Conservation (phyloP, 208 protist species). For the Leishmania tarentolae region DNA sequence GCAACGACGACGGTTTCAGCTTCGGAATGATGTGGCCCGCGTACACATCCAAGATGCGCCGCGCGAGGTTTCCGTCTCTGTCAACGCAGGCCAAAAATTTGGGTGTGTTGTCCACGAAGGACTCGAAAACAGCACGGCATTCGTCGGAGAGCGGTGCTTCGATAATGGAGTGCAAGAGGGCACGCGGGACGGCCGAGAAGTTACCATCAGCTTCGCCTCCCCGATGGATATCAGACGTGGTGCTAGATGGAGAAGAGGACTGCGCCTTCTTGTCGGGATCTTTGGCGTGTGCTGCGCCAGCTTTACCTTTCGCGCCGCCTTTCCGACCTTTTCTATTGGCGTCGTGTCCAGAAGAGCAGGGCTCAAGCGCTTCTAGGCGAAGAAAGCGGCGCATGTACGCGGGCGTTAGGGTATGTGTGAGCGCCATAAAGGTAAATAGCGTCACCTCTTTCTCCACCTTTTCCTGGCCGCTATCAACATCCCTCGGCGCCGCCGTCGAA, state of each 20-base stretch:
- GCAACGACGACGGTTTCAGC: conserved; percentile 50
- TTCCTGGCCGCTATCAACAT: background rate
- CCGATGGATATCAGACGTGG: background rate
- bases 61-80: conserved; percentile 50
- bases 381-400: conserved; percentile 51
- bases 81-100: conserved; percentile 60
- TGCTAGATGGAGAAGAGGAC: background rate
- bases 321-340: background rate
- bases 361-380: conserved; percentile 19
- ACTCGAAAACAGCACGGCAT: conserved; percentile 51
- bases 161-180: conserved; percentile 47
- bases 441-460: conserved; percentile 33
- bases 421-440: conserved; percentile 52
- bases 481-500: background rate
- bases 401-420: conserved; percentile 43
- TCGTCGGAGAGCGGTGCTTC: conserved; percentile 48
- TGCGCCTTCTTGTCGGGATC: background rate
- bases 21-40: conserved; percentile 42
- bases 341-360: background rate
- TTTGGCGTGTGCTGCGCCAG: background rate
- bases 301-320: background rate
- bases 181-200: conserved; percentile 13
- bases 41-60: conserved; percentile 57
- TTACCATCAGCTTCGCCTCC: background rate
- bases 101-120: conserved; percentile 50